phyloP scores from a whole-genome alignment of 2,329 filamentous ascomycete species.

The Pestalotiopsis sp. region DNA sequence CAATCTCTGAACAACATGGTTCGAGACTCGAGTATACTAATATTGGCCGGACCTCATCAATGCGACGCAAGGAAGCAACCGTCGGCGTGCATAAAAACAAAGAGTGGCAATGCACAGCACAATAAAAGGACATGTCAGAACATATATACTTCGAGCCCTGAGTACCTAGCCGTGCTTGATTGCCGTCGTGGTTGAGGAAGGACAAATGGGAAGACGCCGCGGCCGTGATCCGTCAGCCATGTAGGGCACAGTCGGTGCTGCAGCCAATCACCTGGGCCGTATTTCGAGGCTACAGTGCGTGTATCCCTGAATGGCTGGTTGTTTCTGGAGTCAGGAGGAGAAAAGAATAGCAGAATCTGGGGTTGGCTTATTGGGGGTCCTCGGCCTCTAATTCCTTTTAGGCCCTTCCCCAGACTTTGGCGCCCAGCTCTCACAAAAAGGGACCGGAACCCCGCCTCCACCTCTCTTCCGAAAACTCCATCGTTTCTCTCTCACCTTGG shows the following conservation, averaged over 20 bases:
- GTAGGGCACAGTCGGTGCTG: background rate
- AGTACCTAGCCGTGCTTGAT: background rate
- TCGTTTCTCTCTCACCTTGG: background rate
- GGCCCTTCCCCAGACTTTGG: background rate
- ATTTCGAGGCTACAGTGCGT: background rate
- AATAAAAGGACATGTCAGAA: background rate
- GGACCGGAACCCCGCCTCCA: conserved; percentile 10
- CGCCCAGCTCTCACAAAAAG: background rate
- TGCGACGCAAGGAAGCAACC: too few species aligned
- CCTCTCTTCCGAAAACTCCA: background rate
- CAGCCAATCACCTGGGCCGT: conserved; percentile 2
- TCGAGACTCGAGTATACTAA: too few species aligned
- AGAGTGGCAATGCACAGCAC: too few species aligned
- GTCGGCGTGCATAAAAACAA: too few species aligned
- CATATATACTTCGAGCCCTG: background rate
- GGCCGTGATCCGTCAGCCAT: conserved; percentile 2
- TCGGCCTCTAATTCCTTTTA: background rate
- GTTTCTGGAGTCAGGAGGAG: background rate
- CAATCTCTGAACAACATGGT: too few species aligned
- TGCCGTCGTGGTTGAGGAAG: background rate
- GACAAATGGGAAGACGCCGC: background rate
- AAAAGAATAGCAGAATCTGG: background rate
- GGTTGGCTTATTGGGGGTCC: background rate
- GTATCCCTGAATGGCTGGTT: background rate
- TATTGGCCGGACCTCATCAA: too few species aligned